Base-by-base conservation (phyloP, 2,329 filamentous ascomycete species). In the Malbranchea zuffiana region DNA sequence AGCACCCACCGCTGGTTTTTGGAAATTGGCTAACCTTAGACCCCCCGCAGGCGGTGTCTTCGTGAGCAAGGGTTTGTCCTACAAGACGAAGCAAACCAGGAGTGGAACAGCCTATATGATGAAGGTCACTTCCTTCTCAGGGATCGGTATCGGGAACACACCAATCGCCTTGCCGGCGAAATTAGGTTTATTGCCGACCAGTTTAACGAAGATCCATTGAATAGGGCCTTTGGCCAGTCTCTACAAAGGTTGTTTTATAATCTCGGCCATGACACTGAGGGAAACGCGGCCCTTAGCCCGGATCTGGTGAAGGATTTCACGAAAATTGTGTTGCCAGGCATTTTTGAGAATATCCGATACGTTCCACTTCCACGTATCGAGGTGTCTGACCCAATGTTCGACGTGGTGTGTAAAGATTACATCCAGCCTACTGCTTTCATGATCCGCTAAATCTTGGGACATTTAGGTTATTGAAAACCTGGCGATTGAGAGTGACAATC, bases 341-440 rank as follows among this genome's bases (percentile, higher is more conserved):
- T 84, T 37, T 80, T 98, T 47, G 82, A 92, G 67, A 83, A 79
- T 47, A 69, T 90, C 39, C 80, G 84, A 43, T 98, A 98, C 60
- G 74, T 98, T 10, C 86, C 90, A 3, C 75, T 98, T 33, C 90
- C 90, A 15, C 82, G 90, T 39, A 94, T 98, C 43, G 90, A 98
- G 66, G 90, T 86, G 54, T 80, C 77, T 1, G 90, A 96, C 50
- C 71, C 74, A 2, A 76, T 80, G 69, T 69, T 93, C 35, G 90
- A 98, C 60, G 80, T 80, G 32, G 74, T 56, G 30, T 48, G 52
- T 53, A 24, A 16, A 16, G 10, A 11, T n/a, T n/a, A n/a, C n/a
- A n/a, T n/a, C n/a, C n/a, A 31, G 25, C 21, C 39, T 28, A 27
- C 4, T 21, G 6, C 8, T 21, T 13, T 27, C 4, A 16, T 3